Conservation (phyloP, 2,329 filamentous ascomycete species). For the Xylariaceae sp. region DNA sequence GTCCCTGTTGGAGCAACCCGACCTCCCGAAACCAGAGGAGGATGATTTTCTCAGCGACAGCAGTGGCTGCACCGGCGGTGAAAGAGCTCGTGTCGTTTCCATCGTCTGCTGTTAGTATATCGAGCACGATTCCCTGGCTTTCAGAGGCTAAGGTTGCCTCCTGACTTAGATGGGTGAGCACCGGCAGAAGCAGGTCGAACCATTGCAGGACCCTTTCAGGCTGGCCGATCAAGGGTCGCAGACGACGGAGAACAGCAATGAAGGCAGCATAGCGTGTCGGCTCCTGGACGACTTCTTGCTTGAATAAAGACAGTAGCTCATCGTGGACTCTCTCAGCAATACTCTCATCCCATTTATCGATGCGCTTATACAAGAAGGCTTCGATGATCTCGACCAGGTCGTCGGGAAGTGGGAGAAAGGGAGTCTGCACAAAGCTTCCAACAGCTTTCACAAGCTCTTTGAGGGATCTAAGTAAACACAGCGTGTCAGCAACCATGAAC, state of each 20-base stretch:
- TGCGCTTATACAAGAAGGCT: constrained; percentile 62
- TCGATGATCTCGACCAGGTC: constrained; percentile 58
- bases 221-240: constrained; percentile 60
- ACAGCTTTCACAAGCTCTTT: constrained; percentile 59
- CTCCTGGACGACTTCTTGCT: constrained; percentile 55
- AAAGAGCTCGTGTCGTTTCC: constrained; percentile 45
- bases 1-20: constrained; percentile 33
- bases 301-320: constrained; percentile 63
- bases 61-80: constrained; percentile 38
- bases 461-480: constrained; percentile 40
- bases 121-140: constrained; percentile 58
- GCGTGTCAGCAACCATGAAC: constrained; percentile 17
- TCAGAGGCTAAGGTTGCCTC: constrained; percentile 62
- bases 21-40: constrained; percentile 51
- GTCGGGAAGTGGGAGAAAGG: constrained; percentile 59
- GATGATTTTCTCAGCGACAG: constrained; percentile 46
- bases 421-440: constrained; percentile 44
- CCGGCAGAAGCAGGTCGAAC: constrained; percentile 62
- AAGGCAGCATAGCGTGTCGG: constrained; percentile 60
- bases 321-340: constrained; percentile 68
- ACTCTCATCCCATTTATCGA: constrained; percentile 59
- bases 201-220: constrained; percentile 61
- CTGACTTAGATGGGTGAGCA: constrained; percentile 49
- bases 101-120: constrained; percentile 58
- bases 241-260: constrained; percentile 57